Percentiles rank a stretch among this genome's conserved stretches.
phyloP scores from a whole-genome alignment of 2,329 filamentous ascomycete species.

The Endocalyx cinctus region DNA sequence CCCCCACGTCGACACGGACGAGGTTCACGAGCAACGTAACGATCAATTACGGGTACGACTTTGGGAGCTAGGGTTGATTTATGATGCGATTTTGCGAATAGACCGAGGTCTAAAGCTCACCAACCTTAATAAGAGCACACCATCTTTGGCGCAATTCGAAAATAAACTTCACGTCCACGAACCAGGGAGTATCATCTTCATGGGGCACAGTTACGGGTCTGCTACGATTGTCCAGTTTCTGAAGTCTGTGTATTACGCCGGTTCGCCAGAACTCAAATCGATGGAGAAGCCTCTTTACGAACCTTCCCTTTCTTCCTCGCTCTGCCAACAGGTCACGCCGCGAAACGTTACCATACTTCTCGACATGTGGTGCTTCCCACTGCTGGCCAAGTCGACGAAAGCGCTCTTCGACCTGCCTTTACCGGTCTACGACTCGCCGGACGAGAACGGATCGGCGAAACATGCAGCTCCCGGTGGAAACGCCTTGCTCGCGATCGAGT shows the following conservation, averaged over 20 bases:
- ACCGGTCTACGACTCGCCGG: constrained; percentile 52
- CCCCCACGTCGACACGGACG: constrained; percentile 59
- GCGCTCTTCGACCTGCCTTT: constrained; percentile 69
- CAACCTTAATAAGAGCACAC: constrained; percentile 49
- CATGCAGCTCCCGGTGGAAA: constrained; percentile 41
- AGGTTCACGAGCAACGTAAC: constrained; percentile 64
- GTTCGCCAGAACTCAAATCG: constrained; percentile 37
- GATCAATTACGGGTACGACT: constrained; percentile 68
- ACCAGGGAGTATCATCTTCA: constrained; percentile 69
- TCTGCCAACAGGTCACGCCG: constrained; percentile 64
- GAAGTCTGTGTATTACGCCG: constrained; percentile 71
- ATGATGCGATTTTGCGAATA: constrained; percentile 63
- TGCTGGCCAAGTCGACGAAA: constrained; percentile 57
- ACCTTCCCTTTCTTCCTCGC: constrained; percentile 48
- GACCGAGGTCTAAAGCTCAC: constrained; percentile 48
- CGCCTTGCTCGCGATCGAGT: constrained; percentile 66
- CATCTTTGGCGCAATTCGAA: constrained; percentile 54
- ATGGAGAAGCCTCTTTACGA: constrained; percentile 57
- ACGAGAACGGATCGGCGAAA: neutral
- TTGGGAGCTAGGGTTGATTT: constrained; percentile 72
- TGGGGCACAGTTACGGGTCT: constrained; percentile 78
- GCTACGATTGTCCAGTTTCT: constrained; percentile 71
- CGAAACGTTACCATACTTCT: constrained; percentile 63
- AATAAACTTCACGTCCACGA: constrained; percentile 61
- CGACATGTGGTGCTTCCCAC: constrained; percentile 76